Evolutionary conservation across 805 yeast genomes (phyloP).

Genomic region (Yarrowia hollandica): DNA sequence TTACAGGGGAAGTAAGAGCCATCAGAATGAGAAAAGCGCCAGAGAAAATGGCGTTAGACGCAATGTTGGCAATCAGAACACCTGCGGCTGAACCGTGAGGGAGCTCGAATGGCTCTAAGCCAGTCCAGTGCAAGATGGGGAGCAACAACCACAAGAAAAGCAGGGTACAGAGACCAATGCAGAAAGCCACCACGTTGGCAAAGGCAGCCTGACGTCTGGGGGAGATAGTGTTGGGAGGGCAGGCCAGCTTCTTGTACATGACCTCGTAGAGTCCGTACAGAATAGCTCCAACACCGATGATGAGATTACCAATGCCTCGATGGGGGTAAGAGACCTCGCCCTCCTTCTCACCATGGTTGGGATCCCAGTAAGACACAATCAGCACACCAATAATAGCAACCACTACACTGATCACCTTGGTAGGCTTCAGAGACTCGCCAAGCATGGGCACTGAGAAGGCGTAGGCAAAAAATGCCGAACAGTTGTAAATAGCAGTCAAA

Average conservation of each 20-base stretch:
- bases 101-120: constrained; percentile 58
- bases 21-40: constrained; percentile 72
- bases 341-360: constrained; percentile 1
- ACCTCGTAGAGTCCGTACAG: constrained; percentile 83
- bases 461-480: constrained; percentile 86
- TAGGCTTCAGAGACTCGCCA: constrained; percentile 61
- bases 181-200: constrained; percentile 72
- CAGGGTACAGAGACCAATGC: constrained; percentile 61
- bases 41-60: constrained; percentile 66
- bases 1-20: constrained; percentile 83
- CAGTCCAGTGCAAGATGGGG: constrained; percentile 52
- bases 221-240: constrained; percentile 69
- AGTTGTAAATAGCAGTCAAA: constrained; percentile 86
- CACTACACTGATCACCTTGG: constrained; percentile 66
- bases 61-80: constrained; percentile 53
- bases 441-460: constrained; percentile 77
- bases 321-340: constrained; percentile 48
- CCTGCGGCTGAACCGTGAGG: constrained; percentile 49
- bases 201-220: constrained; percentile 75
- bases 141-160: constrained; percentile 52
- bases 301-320: constrained; percentile 65
- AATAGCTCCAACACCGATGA: constrained; percentile 72
- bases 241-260: constrained; percentile 68
- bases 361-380: constrained; percentile 62
- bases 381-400: constrained; percentile 75